phyloP scores from a whole-genome alignment of 192 early-diverging fungal species.

The Coemansia sp. region DNA sequence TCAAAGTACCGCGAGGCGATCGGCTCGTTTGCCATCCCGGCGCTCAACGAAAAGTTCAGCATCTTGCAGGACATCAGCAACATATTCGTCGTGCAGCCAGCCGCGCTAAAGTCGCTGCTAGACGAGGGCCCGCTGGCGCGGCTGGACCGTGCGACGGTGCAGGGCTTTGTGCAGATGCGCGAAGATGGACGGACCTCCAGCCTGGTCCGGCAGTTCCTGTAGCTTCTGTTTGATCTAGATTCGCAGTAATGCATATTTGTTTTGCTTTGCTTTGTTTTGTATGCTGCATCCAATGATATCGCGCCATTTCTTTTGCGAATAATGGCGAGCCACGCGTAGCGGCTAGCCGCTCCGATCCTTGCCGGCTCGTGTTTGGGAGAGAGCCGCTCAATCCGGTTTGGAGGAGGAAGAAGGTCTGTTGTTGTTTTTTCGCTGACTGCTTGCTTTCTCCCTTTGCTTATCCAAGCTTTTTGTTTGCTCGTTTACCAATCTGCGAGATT shows the following conservation, averaged over 20 bases:
- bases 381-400: neutral
- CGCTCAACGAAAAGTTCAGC: slow-evolving; percentile 81
- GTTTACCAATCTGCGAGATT: slow-evolving; percentile 6
- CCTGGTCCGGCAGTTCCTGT: slow-evolving; percentile 36
- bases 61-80: slow-evolving; percentile 90
- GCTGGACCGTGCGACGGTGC: slow-evolving; percentile 74
- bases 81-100: slow-evolving; percentile 88
- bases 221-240: neutral
- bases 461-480: slow-evolving; percentile 8
- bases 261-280: neutral
- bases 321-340: neutral
- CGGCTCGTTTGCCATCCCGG: slow-evolving; percentile 66
- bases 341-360: neutral
- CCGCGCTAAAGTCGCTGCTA: slow-evolving; percentile 83
- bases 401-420: neutral
- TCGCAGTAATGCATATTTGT: neutral
- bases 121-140: slow-evolving; percentile 81
- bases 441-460: slow-evolving; percentile 2
- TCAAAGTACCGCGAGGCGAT: slow-evolving; percentile 91
- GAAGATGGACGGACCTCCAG: slow-evolving; percentile 72
- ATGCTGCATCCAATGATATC: neutral
- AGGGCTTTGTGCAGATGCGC: slow-evolving; percentile 83
- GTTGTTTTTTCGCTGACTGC: neutral
- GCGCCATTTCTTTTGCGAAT: neutral
- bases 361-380: slow-evolving; percentile 1